Base-by-base conservation (phyloP, 2,329 filamentous ascomycete genomes). In the Cladosporium sp. region DNA sequence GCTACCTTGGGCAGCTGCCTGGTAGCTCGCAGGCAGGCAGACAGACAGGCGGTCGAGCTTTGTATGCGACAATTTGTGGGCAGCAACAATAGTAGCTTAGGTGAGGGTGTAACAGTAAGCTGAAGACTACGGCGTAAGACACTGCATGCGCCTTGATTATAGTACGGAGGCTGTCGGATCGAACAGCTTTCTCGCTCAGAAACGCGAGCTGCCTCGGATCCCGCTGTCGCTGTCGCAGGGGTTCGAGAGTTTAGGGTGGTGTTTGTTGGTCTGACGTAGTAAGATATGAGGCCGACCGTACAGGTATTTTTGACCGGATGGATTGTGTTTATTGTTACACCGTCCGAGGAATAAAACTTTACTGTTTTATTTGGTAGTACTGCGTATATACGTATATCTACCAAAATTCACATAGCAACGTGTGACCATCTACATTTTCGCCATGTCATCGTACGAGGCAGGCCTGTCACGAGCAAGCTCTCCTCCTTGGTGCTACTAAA, bases 1-100 rank as follows among this genome's bases (percentile, higher is more conserved):
- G 46, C 58, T 11, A 61, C n/a, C n/a, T n/a, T n/a, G n/a, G 16
- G 46, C 26, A 61, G 60, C 60, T 56, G 25, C 34, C 49, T 43
- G 54, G 49, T 56, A 23, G 51, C 51, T 30, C n/a, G 26, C n/a
- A 46, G 30, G 30, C 30, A 32, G 39, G 39, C 39, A 46, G 39
- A 10, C 36, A 43, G 36, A 14, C 39, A 46, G 39, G 39, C 39
- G 39, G 39, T 46, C n/a, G 39, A 46, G 39, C 39, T 46, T 46
- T 46, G 39, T 46, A 46, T 46, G 39, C 39, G 39, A 8, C n/a
- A 46, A 21, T 3, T 46, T 46, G 39, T 23, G 39, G 13, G 39
- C 39, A 21, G 39, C 39, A 43, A n/a, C 7, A n/a, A 18, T 23
- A 13, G 39, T 21, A 13, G n/a, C 39, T 46, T 23, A 21, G 39